Evolutionary conservation across 2,329 filamentous ascomycete genomes (phyloP), one percentile per base, ranked within the genome.

Genomic region (Metarhizium brunneum): DNA sequence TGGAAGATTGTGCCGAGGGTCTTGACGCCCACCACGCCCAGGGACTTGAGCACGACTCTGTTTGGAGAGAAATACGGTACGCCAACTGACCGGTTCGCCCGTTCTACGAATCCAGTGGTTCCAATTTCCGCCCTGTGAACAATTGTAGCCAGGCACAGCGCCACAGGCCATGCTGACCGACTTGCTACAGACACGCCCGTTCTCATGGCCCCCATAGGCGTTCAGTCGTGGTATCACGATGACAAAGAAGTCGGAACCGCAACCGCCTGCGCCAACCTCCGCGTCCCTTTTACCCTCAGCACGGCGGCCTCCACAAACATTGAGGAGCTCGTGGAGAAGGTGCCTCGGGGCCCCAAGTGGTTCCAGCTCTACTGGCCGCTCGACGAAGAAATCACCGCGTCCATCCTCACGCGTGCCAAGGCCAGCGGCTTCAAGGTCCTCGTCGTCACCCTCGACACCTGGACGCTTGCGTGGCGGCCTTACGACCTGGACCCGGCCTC

Each of bases 291-390:
- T 67, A 83, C 83, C 53, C 72, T 89, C 51, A 85, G 80, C 58
- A 89, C 86, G 1, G 85, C 86, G 1, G 78, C 82, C 3, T 74
- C 79, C 2, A 75, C 78, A 36, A 79, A 78, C 1, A 85, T 90
- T 56, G 86, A 89, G 65, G 80, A 89, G 52, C 79, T 88, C 0
- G 84, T 83, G 0, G 64, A 73, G 7, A 82, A 82, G 0, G 82
- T 78, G 52, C 79, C 78, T 0, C 69, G 78, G 5, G 81, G 81
- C 0, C 73, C 78, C 36, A 73, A 85, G 11, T 91, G 85, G 85
- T 91, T 79, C 66, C 87, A 91, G 65, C 77, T 91, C 0, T 91
- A 91, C 71, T 90, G 86, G 84, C 86, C 87, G 0, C 70, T 76
- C 20, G 79, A 82, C 54, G 78, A 90, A 53, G 80, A 84, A 3